Evolutionary conservation across 75 land plant species (phyloP), one percentile per base, ranked within the genome.

Genomic region (Picea sitchensis): DNA sequence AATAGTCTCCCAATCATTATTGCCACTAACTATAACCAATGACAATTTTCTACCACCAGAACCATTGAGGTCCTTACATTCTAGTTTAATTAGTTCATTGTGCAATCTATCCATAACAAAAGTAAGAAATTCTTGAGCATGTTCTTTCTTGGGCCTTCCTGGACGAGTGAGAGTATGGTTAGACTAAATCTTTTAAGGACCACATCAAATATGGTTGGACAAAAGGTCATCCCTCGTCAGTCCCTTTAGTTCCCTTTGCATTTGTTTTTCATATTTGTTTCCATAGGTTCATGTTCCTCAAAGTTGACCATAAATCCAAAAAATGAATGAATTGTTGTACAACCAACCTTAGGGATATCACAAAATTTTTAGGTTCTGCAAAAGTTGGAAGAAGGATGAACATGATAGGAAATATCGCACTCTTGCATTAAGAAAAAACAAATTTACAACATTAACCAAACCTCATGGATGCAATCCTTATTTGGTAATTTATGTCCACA

Each of bases 1-100:
- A 61, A 97, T 98, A 79, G 95, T 97, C 78, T 97, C 99, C 77
- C n/a, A n/a, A n/a, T n/a, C n/a, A n/a, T n/a, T n/a, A n/a, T n/a
- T n/a, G n/a, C n/a, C n/a, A n/a, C n/a, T 62, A 63, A 89, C 82
- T 41, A 86, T 84, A 21, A 87, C 67, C 64, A 83, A 18, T 36
- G 85, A 67, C 12, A 82, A 65, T 18, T 60, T 67, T 2, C 56
- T 79, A 3, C 85, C 80, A 79, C 77, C 74, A 58, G 58, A 73
- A 47, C 62, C 80, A 71, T 65, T 64, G 56, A 80, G 31, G 36
- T 77, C 80, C 23, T 14, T 77, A 14, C 90, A 92, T 71, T 89
- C 90, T 77, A 97, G 86, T 72, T 93, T 82, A 23, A 97, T 76
- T 71, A 97, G 83, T 80, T 97, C 99, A 85, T 91, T 88, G 80